phyloP scores from a whole-genome alignment of 2,329 filamentous ascomycete species.

The Penicillium sclerotiorum region DNA sequence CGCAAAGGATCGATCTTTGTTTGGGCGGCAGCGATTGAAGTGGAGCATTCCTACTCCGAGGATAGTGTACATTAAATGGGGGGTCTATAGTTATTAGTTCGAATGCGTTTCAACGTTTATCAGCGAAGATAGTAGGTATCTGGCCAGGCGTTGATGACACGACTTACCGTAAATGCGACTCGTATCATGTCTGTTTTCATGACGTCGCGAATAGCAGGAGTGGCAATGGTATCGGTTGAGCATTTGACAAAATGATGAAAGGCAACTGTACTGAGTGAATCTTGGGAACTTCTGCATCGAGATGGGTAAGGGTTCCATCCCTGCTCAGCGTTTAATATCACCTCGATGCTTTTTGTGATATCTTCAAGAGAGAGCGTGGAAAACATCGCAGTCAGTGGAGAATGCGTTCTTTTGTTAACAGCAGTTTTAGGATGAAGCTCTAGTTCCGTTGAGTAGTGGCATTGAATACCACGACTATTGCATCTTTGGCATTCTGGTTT shows the following conservation, averaged over 20 bases:
- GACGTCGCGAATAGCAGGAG: conserved; percentile 17
- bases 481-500: conserved; percentile 31
- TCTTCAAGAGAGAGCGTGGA: conserved; percentile 23
- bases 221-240: conserved; percentile 15
- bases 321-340: conserved; percentile 7
- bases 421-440: neutral
- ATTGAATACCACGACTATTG: conserved; percentile 24
- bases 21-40: conserved; percentile 27
- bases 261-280: conserved; percentile 14
- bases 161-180: conserved; percentile 27
- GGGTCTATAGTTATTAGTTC: conserved; percentile 16
- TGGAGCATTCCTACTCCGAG: conserved; percentile 32
- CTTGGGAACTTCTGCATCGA: neutral
- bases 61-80: conserved; percentile 36
- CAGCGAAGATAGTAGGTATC: no score
- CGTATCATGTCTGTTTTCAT: conserved; percentile 31
- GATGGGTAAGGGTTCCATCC: neutral
- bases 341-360: conserved; percentile 16
- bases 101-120: neutral
- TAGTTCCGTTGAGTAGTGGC: conserved; percentile 19
- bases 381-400: neutral
- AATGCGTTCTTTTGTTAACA: neutral
- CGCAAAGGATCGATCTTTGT: conserved; percentile 18
- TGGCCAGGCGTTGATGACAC: neutral
- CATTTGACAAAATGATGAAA: conserved; percentile 26